Evolutionary conservation across 2,329 filamentous ascomycete species (phyloP), one percentile per base, ranked within the genome.

Genomic region (Microsporum audouinii): DNA sequence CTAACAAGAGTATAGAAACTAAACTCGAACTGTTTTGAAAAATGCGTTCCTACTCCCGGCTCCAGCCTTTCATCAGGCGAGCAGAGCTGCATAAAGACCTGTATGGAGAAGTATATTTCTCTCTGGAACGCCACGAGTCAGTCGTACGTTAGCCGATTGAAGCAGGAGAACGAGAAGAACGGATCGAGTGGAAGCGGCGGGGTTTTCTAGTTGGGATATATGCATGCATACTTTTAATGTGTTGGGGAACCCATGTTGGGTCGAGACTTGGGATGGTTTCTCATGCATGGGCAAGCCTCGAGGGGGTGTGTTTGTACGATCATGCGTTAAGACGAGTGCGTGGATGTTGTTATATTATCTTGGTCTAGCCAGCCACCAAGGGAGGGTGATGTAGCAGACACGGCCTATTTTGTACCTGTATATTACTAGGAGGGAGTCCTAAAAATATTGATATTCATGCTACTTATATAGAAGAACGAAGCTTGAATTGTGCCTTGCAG

Each of bases 101-200:
- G 88, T 78, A 88, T 91, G 84, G 88, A 91, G 69, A 91, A 91
- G 75, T 92, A 91, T 79, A 89, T 91, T 80, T 77, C 80, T 36
- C 82, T 87, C 8, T 92, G 88, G 88, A 91, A 91, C 76, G 77
- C 82, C 65, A 85, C 89, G 69, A 88, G 85, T 77, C 74, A 79
- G 56, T 80, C 85, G 45, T 90, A 89, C 72, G 82, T 89, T 69
- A 74, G 75, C 64, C 80, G 74, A 14, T 65, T 76, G 45, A 64
- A 83, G 67, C 74, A 84, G 74, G 84, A 86, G 4, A 65, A 67
- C 53, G 70, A 72, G 33, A 58, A 60, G 41, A 31, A 39, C 31
- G 59, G 61, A 34, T 57, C 34, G 34, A 36, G 17, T 45, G 10
- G 39, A 29, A 8, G 41, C 41, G 34, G n/a, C 7, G 14, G 27